These are phyloP conservation scores for Pichia sorboxylosa DNA, from an alignment of 1,139 yeast genomes.

Conservation along the genomic window DNA sequence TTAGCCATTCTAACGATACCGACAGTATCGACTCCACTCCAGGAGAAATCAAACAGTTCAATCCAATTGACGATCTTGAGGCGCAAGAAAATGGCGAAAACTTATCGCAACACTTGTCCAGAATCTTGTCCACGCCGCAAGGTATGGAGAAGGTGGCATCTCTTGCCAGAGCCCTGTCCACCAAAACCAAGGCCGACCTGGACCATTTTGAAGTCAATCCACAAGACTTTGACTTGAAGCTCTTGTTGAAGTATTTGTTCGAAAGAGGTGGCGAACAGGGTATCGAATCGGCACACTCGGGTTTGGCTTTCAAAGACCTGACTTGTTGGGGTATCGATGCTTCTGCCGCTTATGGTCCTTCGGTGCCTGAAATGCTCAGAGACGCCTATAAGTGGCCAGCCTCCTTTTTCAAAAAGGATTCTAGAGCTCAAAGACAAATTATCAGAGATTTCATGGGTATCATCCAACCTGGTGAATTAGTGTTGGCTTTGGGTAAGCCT, in stretches of 20 bases:
- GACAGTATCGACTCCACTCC: constrained; percentile 18
- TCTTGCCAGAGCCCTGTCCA: constrained; percentile 20
- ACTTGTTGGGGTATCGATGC: constrained; percentile 43
- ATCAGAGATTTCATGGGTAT: constrained; percentile 27
- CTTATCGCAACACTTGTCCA: constrained; percentile 18
- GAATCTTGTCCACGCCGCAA: constrained; percentile 18
- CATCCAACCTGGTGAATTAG: constrained; percentile 17
- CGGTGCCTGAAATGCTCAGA: constrained; percentile 33
- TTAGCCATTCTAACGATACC: constrained; percentile 9
- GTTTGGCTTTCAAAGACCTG: constrained; percentile 34
- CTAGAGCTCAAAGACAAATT: constrained; percentile 30
- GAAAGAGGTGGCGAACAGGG: constrained; percentile 30
- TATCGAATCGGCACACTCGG: constrained; percentile 35
- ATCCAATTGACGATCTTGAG: constrained; percentile 17
- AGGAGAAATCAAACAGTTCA: constrained; percentile 16
- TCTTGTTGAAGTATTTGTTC: constrained; percentile 29
- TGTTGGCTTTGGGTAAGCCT: constrained; percentile 16
- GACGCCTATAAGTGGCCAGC: constrained; percentile 24
- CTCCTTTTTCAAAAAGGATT: constrained; percentile 20
- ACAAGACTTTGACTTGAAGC: constrained; percentile 19
- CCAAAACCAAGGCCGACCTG: constrained; percentile 19
- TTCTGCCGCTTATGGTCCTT: constrained; percentile 40
- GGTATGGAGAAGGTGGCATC: constrained; percentile 19
- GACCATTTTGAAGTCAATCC: constrained; percentile 18
- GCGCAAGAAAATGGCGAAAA: constrained; percentile 16